These are phyloP conservation scores for Clitoria ternatea DNA, from an alignment of 306 rosid species.

Conservation along the genomic window DNA sequence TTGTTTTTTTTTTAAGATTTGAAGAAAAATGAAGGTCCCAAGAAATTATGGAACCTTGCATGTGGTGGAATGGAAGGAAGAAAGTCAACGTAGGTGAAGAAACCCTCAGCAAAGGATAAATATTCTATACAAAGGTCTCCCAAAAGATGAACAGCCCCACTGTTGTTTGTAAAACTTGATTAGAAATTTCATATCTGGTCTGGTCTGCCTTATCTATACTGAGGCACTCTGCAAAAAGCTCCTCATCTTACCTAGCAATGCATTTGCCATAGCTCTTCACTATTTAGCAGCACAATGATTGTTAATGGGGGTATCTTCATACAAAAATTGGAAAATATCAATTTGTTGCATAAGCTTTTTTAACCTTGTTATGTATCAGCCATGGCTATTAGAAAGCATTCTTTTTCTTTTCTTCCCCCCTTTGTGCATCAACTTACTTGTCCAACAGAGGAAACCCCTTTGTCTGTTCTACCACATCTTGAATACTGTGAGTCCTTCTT, in stretches of 20 bases:
- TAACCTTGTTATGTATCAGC: slow-evolving; percentile 5
- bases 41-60: not conserved
- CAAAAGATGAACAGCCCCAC: not conserved
- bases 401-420: not conserved
- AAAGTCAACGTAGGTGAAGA: not conserved
- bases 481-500: slow-evolving; percentile 85
- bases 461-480: slow-evolving; percentile 96
- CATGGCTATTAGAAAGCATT: not conserved
- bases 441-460: slow-evolving; percentile 94
- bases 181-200: not conserved
- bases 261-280: not conserved
- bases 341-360: not conserved
- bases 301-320: not conserved
- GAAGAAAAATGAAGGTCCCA: not conserved
- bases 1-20: not conserved
- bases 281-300: not conserved
- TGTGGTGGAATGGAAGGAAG: not conserved
- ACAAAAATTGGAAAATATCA: slow-evolving; percentile 7
- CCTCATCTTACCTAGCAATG: not conserved
- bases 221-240: not conserved
- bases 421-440: slow-evolving; percentile 59
- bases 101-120: not conserved
- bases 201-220: not conserved
- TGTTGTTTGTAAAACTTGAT: not conserved
- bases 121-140: not conserved